Evolutionary conservation across 805 yeast species (phyloP).

Genomic region (Candida nemodendra): DNA sequence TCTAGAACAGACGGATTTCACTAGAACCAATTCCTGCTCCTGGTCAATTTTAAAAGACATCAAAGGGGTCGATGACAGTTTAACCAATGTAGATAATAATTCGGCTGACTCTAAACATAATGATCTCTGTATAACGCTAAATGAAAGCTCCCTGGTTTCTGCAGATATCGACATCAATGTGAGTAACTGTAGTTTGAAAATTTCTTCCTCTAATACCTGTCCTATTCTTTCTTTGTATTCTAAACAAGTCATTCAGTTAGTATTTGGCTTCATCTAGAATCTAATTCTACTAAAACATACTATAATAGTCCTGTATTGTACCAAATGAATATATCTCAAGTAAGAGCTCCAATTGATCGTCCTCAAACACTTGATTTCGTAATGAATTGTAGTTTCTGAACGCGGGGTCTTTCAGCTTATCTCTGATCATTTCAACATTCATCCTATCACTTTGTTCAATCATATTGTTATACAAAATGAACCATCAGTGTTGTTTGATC

Average conservation of each 20-base stretch:
- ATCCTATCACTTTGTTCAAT: background rate
- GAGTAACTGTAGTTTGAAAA: conserved; percentile 21
- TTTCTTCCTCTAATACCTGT: conserved; percentile 10
- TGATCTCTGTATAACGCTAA: conserved; percentile 7
- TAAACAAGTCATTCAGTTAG: too few species aligned
- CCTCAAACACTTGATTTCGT: conserved; percentile 6
- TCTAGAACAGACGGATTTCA: conserved; percentile 12
- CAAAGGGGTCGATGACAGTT: conserved; percentile 12
- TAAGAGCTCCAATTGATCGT: conserved; percentile 6
- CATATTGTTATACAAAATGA: conserved; percentile 6
- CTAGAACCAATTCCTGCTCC: conserved; percentile 3
- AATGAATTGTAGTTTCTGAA: conserved; percentile 20
- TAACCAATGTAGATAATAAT: conserved; percentile 10
- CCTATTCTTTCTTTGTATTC: conserved; percentile 4
- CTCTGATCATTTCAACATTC: background rate
- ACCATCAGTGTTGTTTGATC: too few species aligned
- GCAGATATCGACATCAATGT: conserved; percentile 17
- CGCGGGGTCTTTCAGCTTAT: conserved; percentile 11
- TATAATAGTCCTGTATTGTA: conserved; percentile 18
- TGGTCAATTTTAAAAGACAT: conserved; percentile 21
- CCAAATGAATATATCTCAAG: conserved; percentile 32
- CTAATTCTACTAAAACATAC: conserved; percentile 2
- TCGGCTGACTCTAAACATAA: too few species aligned
- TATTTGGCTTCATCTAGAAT: too few species aligned
- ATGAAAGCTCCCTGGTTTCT: conserved; percentile 8